Percentiles rank a stretch among this genome's conserved stretches.
phyloP scores from a whole-genome alignment of 1,284 basidiomycete species.

The Phellopilus nigrolimitatus region DNA sequence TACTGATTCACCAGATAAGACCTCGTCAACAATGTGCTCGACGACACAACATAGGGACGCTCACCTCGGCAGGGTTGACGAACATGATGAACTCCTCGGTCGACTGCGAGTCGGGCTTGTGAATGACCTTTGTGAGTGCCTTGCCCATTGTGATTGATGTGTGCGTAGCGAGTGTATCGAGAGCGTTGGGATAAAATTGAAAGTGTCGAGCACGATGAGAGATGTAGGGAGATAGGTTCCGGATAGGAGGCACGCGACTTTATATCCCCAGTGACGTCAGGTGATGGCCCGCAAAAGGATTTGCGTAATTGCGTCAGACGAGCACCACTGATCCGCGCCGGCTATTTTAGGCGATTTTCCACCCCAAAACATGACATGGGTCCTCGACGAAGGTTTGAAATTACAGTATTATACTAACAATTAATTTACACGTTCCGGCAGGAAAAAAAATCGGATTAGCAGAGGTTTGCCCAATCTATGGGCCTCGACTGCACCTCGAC shows the following conservation, averaged over 20 bases:
- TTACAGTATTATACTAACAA: background rate
- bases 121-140: slow-evolving; percentile 61
- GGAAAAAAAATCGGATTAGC: background rate
- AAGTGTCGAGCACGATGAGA: slow-evolving; percentile 7
- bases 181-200: no score
- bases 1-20: slow-evolving; percentile 40
- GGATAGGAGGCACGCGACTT: background rate
- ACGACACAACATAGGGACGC: slow-evolving; percentile 21
- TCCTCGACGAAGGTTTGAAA: background rate
- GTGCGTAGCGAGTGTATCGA: slow-evolving; percentile 8
- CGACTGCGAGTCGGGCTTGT: slow-evolving; percentile 66
- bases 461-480: slow-evolving; percentile 15
- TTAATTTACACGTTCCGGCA: background rate
- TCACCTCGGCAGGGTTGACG: slow-evolving; percentile 63
- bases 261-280: slow-evolving; percentile 10
- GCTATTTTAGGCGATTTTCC: background rate
- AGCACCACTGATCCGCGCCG: slow-evolving; percentile 17
- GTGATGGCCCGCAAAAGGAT: background rate
- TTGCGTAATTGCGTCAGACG: slow-evolving; percentile 32
- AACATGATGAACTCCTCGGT: slow-evolving; percentile 69
- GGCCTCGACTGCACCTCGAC: background rate
- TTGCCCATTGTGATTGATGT: slow-evolving; percentile 40
- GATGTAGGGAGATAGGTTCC: background rate
- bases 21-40: slow-evolving; percentile 17
- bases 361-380: no score